Evolutionary conservation across 202 grass and related monocot species (phyloP).

Genomic region (Saccharum hybrid): DNA sequence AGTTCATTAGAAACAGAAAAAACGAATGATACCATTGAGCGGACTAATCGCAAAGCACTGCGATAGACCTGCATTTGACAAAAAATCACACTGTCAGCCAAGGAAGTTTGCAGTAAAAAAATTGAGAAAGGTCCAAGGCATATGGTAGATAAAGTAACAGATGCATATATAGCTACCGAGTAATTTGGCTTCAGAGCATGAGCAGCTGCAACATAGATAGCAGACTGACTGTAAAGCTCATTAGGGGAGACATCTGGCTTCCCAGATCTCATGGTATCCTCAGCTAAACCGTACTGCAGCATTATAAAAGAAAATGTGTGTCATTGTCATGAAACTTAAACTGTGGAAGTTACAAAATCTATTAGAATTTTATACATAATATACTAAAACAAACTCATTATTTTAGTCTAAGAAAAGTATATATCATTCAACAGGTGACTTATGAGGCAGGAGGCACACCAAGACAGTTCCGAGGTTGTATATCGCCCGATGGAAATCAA

Average conservation of each 20-base stretch:
- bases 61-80: constrained; percentile 82
- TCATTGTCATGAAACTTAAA: constrained; percentile 35
- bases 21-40: constrained; percentile 70
- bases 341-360: constrained; percentile 4
- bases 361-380: neutral
- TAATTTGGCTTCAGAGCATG: constrained; percentile 96
- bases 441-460: constrained; percentile 53
- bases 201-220: constrained; percentile 99
- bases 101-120: neutral
- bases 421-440: constrained; percentile 26
- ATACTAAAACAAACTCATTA: constrained; percentile 8
- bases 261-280: constrained; percentile 93
- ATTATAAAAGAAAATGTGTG: constrained; percentile 31
- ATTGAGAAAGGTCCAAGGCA: neutral
- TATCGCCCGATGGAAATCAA: constrained; percentile 99
- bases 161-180: constrained; percentile 56
- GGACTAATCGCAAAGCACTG: constrained; percentile 89
- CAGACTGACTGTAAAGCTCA: constrained; percentile 94
- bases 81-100: constrained; percentile 16
- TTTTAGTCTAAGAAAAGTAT: constrained; percentile 22
- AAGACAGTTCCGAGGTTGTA: constrained; percentile 99
- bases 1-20: constrained; percentile 31
- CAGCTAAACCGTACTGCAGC: constrained; percentile 93
- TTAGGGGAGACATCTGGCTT: constrained; percentile 69
- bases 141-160: neutral